Evolutionary conservation across 148 eudicot genomes (phyloP).

Genomic region (Amaranthus cruentus): DNA sequence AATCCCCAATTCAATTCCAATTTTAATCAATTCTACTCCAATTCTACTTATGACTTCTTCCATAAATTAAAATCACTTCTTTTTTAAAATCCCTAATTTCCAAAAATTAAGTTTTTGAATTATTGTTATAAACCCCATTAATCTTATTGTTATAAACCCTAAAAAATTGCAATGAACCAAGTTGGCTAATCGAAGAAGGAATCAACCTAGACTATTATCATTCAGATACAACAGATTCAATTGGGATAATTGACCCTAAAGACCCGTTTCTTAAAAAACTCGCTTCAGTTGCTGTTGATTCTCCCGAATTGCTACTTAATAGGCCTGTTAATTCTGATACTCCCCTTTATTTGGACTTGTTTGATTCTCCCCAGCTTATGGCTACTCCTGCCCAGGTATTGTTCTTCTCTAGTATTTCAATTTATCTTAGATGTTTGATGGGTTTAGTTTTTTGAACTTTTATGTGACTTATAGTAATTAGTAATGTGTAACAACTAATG

Average conservation of each 20-base stretch:
- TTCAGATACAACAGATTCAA: too few species aligned
- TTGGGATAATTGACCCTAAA: slow-evolving; percentile 49
- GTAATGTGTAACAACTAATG: background rate
- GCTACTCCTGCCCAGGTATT: slow-evolving; percentile 70
- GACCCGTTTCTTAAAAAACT: slow-evolving; percentile 68
- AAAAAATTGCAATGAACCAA: too few species aligned
- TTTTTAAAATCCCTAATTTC: too few species aligned
- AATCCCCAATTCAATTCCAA: too few species aligned
- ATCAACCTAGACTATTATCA: too few species aligned
- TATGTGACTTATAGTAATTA: background rate
- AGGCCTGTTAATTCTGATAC: slow-evolving; percentile 37
- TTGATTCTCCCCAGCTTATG: slow-evolving; percentile 61
- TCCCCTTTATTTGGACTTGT: slow-evolving; percentile 62
- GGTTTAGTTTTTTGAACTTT: background rate
- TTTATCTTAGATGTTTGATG: background rate
- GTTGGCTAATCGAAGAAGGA: too few species aligned
- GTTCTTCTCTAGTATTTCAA: background rate
- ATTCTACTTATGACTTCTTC: too few species aligned
- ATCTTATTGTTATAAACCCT: too few species aligned
- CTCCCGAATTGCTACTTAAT: slow-evolving; percentile 56
- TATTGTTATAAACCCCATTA: too few species aligned
- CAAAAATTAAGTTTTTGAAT: too few species aligned
- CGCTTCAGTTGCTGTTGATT: slow-evolving; percentile 49
- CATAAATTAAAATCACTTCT: too few species aligned
- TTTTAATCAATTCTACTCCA: too few species aligned